A percentile compares a stretch with the other conserved stretches of the same genome.
phyloP scores from a whole-genome alignment of 2,329 filamentous ascomycete genomes.

The Alternaria sp. region DNA sequence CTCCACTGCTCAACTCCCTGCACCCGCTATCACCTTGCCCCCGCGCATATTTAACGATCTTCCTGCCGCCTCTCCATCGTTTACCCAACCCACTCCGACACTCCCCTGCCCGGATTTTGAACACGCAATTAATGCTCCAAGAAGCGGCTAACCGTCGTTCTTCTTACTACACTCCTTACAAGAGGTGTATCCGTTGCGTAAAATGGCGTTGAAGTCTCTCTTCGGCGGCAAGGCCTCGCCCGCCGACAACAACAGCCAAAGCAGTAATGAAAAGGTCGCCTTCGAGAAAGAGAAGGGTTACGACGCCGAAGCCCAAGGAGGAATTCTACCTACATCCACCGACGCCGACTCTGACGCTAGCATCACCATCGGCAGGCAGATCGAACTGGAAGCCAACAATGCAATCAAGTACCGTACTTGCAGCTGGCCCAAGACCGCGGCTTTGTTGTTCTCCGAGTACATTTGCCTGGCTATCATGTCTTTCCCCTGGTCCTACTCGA shows the following conservation, averaged over 20 bases:
- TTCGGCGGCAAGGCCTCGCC: slow-evolving; percentile 29
- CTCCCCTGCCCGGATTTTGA: background rate
- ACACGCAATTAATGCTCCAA: slow-evolving; percentile 49
- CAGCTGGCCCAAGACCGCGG: slow-evolving; percentile 94
- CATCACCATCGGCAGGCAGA: slow-evolving; percentile 67
- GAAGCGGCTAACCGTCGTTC: slow-evolving; percentile 39
- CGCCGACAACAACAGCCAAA: slow-evolving; percentile 19
- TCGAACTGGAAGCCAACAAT: slow-evolving; percentile 76
- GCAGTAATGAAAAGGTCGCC: slow-evolving; percentile 21
- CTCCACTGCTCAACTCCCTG: slow-evolving; percentile 3
- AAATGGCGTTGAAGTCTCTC: slow-evolving; percentile 58
- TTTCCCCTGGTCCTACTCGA: slow-evolving; percentile 90
- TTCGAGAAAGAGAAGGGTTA: slow-evolving; percentile 23
- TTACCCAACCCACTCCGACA: slow-evolving; percentile 1
- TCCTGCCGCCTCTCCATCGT: background rate
- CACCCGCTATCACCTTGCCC: slow-evolving; percentile 11
- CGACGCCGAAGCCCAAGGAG: slow-evolving; percentile 41
- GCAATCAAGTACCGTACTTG: slow-evolving; percentile 92
- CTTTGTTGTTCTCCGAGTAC: slow-evolving; percentile 90
- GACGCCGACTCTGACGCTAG: slow-evolving; percentile 48
- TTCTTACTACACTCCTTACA: slow-evolving; percentile 49
- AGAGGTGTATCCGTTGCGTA: slow-evolving; percentile 54
- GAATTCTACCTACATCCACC: slow-evolving; percentile 46
- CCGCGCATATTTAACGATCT: slow-evolving; percentile 15
- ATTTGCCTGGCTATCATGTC: slow-evolving; percentile 95